Evolutionary conservation across 2,329 filamentous ascomycete species (phyloP), one percentile per base, ranked within the genome.

Genomic region (Aspergillus intermedius): DNA sequence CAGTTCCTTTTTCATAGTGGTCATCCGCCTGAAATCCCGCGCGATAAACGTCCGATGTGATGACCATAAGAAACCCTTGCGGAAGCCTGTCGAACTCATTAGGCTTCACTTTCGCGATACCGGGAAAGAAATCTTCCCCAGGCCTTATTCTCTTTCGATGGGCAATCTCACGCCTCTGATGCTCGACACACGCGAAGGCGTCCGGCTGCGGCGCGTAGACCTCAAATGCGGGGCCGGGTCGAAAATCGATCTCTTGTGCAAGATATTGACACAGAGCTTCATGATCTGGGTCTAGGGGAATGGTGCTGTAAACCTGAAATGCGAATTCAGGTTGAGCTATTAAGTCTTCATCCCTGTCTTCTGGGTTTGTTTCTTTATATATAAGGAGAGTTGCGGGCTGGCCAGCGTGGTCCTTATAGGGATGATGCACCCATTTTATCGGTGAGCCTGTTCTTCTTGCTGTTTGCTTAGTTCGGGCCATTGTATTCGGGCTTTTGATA

Each of bases 141-240:
- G 34, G 34, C 7, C 12, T 39, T 7, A 43, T n/a, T 7, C 21
- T 22, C 47, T 49, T 51, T 6, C 43, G 42, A 15, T 54, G 35
- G 30, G 28, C 45, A 39, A 54, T 42, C 22, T 54, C 52, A n/a
- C 47, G 49, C 32, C 52, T 48, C 22, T 54, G 47, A 44, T 52
- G 45, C 44, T 54, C 49, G 13, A 54, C 52, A 30, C 47, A 54
- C 15, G 44, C 40, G 15, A 54, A 48, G 5, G 45, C 47, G 46
- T 49, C 49, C 2, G 42, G 21, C 40, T 49, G 49, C 3, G 40
- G 40, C 22, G 47, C 28, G 34, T 54, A 54, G 32, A 54, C 48
- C 35, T 54, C 52, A 37, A 54, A 45, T 10, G 44, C 49, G n/a
- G 41, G 19, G 10, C 5, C 17, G 10, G 40, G 44, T 9, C 13